phyloP scores from a whole-genome alignment of 1,284 basidiomycete genomes.

The Cryptococcus sp. region DNA sequence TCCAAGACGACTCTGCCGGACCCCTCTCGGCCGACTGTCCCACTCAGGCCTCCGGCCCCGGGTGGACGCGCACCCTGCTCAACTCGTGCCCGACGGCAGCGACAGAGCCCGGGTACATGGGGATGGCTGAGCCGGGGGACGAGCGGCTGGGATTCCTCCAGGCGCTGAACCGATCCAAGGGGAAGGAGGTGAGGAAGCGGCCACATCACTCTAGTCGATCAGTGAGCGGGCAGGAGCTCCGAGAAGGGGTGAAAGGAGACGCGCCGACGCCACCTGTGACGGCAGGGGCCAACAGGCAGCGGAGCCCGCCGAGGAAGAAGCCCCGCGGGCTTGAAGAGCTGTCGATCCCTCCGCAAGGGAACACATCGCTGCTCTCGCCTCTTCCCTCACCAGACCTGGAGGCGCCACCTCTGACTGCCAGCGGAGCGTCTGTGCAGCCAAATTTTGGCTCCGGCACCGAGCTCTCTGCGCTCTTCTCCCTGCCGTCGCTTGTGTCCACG shows the following conservation, averaged over 20 bases:
- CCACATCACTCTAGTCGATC: constrained; percentile 22
- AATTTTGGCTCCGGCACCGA: constrained; percentile 42
- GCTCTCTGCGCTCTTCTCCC: constrained; percentile 43
- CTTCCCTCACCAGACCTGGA: constrained; percentile 38
- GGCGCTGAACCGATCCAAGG: constrained; percentile 27
- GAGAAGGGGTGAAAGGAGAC: background rate
- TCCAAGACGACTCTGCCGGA: constrained; percentile 34
- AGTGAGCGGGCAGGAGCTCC: constrained; percentile 6
- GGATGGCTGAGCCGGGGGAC: constrained; percentile 1
- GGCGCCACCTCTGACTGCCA: constrained; percentile 12
- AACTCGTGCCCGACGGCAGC: background rate
- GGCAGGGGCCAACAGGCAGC: constrained; percentile 7
- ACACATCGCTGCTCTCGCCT: constrained; percentile 27
- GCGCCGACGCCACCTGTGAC: constrained; percentile 19
- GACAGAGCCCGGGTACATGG: background rate
- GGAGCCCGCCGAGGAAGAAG: constrained; percentile 46
- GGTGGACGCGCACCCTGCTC: constrained; percentile 16
- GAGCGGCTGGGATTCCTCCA: constrained; percentile 25
- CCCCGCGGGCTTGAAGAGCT: constrained; percentile 30
- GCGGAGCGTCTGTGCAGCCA: constrained; percentile 5
- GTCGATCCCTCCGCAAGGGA: constrained; percentile 15
- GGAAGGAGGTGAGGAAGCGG: constrained; percentile 37
- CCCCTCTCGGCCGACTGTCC: background rate
- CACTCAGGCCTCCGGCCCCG: constrained; percentile 25
- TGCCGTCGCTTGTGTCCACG: constrained; percentile 39